phyloP scores from a whole-genome alignment of 768 basidiomycete species.

The Rhodotorula sphaerocarpa region DNA sequence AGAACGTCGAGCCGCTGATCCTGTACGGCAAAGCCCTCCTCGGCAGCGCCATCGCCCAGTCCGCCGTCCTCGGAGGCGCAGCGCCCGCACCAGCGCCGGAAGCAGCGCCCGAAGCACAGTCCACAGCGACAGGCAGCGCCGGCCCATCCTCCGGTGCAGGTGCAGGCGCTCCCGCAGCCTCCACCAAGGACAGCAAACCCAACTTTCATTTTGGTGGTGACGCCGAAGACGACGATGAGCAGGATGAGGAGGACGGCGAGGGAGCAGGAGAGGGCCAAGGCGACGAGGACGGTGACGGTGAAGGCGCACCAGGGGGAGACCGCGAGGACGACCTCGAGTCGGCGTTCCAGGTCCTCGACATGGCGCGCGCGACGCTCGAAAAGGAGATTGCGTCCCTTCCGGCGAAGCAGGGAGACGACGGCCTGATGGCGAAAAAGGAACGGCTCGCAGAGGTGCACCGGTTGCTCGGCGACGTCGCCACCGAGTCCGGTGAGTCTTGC shows the following conservation, averaged over 20 bases:
- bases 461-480: conserved; percentile 84
- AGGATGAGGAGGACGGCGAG: conserved; percentile 51
- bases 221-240: conserved; percentile 51
- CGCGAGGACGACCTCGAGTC: conserved; percentile 97
- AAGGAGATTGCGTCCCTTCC: conserved; percentile 39
- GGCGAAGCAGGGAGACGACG: neutral
- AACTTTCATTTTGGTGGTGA: conserved; percentile 76
- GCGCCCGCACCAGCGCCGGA: conserved; percentile 45
- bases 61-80: conserved; percentile 80
- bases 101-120: no score
- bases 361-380: conserved; percentile 77
- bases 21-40: conserved; percentile 86
- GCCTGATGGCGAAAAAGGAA: conserved; percentile 57
- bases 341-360: conserved; percentile 95
- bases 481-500: conserved; percentile 71
- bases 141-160: neutral
- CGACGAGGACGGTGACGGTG: conserved; percentile 56
- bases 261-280: conserved; percentile 51
- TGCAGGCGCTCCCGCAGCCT: neutral
- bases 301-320: conserved; percentile 47
- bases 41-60: conserved; percentile 81
- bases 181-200: conserved; percentile 45
- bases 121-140: neutral
- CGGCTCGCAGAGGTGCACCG: conserved; percentile 87
- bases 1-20: conserved; percentile 79